Evolutionary conservation across 2,329 filamentous ascomycete genomes (phyloP).

Genomic region (Fusarium verrucosum): DNA sequence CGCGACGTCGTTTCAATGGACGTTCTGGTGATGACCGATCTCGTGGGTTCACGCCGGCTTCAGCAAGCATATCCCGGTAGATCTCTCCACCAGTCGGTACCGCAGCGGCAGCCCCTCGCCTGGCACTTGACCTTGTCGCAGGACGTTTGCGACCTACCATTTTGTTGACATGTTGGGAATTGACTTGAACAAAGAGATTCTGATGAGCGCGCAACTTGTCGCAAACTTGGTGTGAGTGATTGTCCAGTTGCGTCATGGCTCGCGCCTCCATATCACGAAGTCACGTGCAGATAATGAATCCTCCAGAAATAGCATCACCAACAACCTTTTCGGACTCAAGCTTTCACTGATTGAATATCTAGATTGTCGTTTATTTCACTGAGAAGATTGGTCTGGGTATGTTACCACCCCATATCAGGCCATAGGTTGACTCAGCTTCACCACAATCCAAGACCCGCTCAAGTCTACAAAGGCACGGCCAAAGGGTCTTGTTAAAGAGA

Average conservation of each 20-base stretch:
- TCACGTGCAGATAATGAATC: conserved; percentile 18
- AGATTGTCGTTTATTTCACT: background rate
- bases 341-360: background rate
- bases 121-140: conserved; percentile 38
- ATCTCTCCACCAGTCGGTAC: conserved; percentile 50
- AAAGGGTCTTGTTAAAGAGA: too few species aligned
- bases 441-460: too few species aligned
- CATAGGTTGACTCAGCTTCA: background rate
- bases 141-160: conserved; percentile 49
- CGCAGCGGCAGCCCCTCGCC: conserved; percentile 20
- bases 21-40: conserved; percentile 48
- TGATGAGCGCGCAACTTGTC: conserved; percentile 10
- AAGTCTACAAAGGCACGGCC: too few species aligned
- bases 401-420: too few species aligned
- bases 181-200: background rate
- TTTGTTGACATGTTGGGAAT: conserved; percentile 9
- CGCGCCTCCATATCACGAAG: conserved; percentile 24
- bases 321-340: background rate
- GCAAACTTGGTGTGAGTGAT: conserved; percentile 28
- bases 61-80: conserved; percentile 60
- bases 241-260: conserved; percentile 43
- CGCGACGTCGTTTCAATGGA: conserved; percentile 53
- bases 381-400: too few species aligned
- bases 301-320: background rate
- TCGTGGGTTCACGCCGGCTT: conserved; percentile 54